phyloP scores from a whole-genome alignment of 805 yeast species.

The Ogataea nitratoaversa region DNA sequence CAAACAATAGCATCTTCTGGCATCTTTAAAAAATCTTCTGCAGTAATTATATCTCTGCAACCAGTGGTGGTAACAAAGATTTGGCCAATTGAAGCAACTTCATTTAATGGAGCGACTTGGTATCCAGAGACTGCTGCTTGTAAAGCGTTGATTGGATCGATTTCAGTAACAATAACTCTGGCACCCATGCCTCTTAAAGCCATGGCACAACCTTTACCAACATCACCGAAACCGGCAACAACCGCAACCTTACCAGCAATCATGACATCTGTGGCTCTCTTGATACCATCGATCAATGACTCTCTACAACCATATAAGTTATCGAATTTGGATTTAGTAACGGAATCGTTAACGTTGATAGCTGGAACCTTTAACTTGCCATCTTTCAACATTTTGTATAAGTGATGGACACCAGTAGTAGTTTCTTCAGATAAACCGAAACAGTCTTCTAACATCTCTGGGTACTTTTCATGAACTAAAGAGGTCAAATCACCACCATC shows the following conservation, averaged over 20 bases:
- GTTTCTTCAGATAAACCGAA: conserved; percentile 98
- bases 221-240: conserved; percentile 99
- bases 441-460: conserved; percentile 94
- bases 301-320: conserved; percentile 99
- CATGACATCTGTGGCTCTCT: conserved; percentile 99
- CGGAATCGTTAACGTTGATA: conserved; percentile 97
- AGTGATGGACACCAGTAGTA: conserved; percentile 99
- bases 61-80: conserved; percentile 99
- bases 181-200: conserved; percentile 99
- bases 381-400: conserved; percentile 92
- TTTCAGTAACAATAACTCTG: conserved; percentile 93
- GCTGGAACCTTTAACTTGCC: conserved; percentile 94
- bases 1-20: conserved; percentile 99
- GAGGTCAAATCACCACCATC: conserved; percentile 99
- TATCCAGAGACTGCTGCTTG: conserved; percentile 99
- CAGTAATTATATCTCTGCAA: conserved; percentile 95
- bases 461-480: conserved; percentile 95
- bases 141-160: conserved; percentile 97
- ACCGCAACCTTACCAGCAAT: conserved; percentile 98
- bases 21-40: conserved; percentile 83
- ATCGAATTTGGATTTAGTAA: conserved; percentile 98
- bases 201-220: conserved; percentile 99
- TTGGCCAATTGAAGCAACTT: conserved; percentile 90
- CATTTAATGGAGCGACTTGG: conserved; percentile 94
- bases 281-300: conserved; percentile 96